These are phyloP conservation scores for Polygonum aviculare DNA, from an alignment of 148 eudicot genomes.

Conservation along the genomic window DNA sequence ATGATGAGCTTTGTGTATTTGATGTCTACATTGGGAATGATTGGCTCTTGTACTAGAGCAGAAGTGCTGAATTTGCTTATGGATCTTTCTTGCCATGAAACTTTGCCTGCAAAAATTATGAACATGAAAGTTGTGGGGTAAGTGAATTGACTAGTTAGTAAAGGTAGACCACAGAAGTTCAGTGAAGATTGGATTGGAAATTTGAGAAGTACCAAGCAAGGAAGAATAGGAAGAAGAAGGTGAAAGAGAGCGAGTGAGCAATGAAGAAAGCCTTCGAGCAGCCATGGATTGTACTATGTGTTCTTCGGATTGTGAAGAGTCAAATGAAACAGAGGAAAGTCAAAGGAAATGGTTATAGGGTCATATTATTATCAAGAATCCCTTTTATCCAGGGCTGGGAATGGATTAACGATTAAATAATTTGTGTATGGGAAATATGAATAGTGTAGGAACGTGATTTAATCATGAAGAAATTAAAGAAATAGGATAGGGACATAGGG, in stretches of 20 bases:
- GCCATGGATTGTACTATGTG: slow-evolving; percentile 27
- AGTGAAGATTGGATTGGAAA: neutral
- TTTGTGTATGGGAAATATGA: too few species aligned
- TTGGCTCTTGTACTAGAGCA: slow-evolving; percentile 53
- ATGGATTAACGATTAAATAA: too few species aligned
- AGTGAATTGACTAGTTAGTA: neutral
- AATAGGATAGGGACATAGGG: too few species aligned
- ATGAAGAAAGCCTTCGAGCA: slow-evolving; percentile 52
- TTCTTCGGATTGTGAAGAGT: neutral
- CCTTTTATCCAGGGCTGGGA: too few species aligned
- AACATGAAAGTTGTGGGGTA: neutral
- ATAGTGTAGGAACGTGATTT: too few species aligned
- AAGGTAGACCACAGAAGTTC: neutral
- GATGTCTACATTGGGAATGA: slow-evolving; percentile 59
- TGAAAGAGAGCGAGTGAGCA: slow-evolving; percentile 49
- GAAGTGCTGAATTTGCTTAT: slow-evolving; percentile 47
- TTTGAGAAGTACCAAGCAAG: slow-evolving; percentile 20
- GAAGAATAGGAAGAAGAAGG: slow-evolving; percentile 17
- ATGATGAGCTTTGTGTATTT: slow-evolving; percentile 75
- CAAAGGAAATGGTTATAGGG: too few species aligned
- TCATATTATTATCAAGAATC: too few species aligned
- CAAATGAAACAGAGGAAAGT: neutral
- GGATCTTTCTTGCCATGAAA: slow-evolving; percentile 25
- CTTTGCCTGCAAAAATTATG: slow-evolving; percentile 34
- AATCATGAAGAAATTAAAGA: too few species aligned